Evolutionary conservation across 2,329 filamentous ascomycete species (phyloP), one percentile per base, ranked within the genome.

Genomic region (Sporothrix schenckii): DNA sequence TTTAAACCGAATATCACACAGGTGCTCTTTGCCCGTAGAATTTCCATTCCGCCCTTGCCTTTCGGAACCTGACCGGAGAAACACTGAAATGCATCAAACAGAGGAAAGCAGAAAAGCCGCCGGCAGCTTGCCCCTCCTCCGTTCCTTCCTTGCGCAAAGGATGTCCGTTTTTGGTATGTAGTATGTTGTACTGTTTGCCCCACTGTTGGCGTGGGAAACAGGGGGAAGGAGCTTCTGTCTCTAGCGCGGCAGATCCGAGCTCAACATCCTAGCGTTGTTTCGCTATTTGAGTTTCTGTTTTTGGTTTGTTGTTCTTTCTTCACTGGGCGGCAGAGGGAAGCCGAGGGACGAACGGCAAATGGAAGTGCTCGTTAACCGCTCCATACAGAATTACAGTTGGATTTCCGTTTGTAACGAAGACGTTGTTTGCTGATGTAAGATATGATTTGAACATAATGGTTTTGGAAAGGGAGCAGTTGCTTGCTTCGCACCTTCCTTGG

Each of bases 221-320:
- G 58, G 58, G 61, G 52, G 34, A 30, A 41, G n/a, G 50, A 56
- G 66, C 66, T 47, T 54, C 52, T 27, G 16, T 47, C 39, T 11
- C 21, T 68, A 56, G 66, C 39, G 56, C 39, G 66, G 21, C 14
- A 39, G 30, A 68, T 67, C 34, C 65, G 39, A 47, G 50, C 66
- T 56, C 21, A 39, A 49, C 52, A 16, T 13, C 10, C 47, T 68
- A 68, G 66, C 66, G 66, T 30, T n/a, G 66, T 68, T 56, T 58
- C 21, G 66, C 30, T 68, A 68, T 68, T 68, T 68, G 66, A 68
- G 66, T 68, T 68, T 68, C 52, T 53, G 50, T 30, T 41, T 41
- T 24, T 10, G 6, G 24, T 50, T 24, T 65, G 61, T 14, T 30
- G 24, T 13, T 67, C 21, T 41, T 13, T 67, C 34, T 41, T 50